Base-by-base conservation (phyloP, 352 stramenopile genomes). In the Phytophthora agathidicida region DNA sequence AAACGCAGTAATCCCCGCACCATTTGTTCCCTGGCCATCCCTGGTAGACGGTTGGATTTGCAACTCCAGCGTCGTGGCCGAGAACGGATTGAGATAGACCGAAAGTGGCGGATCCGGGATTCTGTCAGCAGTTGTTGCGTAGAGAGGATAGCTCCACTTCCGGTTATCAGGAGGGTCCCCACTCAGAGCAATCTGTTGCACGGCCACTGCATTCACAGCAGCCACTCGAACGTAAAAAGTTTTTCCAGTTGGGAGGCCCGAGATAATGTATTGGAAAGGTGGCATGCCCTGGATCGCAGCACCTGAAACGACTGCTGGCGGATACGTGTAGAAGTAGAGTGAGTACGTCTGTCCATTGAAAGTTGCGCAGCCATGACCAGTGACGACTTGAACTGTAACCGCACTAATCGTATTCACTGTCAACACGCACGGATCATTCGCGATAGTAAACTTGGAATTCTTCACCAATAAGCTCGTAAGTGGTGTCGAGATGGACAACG, bases 211-310 rank as follows among this genome's bases (percentile, higher is more conserved):
- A 71, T 98, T 98, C 8, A 88, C 64, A 13, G 94, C 94, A 3
- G 93, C 88, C 22, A 99, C 83, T 4, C 94, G 82, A 2, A 98
- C 83, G 71, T 94, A 98, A 68, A 98, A 98, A 17, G 75, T 81
- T 45, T 75, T 89, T 16, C 53, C 65, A 4, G 76, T 57, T 7
- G 60, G 62, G 31, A 98, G 80, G 11, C 67, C 65, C 6, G 83
- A 61, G 50, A 98, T 91, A 14, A 93, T 50, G 28, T 89, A 89
- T 10, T 70, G 74, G 59, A 88, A 97, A 5, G 92, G 92, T 10
- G 88, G 90, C 1, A 88, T 81, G 19, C 86, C 92, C 11, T 81
- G 71, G 37, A 96, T 85, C 10, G 73, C 35, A 13, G 70, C 39
- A 2, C 84, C 88, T 1, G 77, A 77, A 1, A 96, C 59, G 7